These are phyloP conservation scores for Penicillium ochrochloron DNA, from an alignment of 495 filamentous ascomycete genomes.

Conservation along the genomic window DNA sequence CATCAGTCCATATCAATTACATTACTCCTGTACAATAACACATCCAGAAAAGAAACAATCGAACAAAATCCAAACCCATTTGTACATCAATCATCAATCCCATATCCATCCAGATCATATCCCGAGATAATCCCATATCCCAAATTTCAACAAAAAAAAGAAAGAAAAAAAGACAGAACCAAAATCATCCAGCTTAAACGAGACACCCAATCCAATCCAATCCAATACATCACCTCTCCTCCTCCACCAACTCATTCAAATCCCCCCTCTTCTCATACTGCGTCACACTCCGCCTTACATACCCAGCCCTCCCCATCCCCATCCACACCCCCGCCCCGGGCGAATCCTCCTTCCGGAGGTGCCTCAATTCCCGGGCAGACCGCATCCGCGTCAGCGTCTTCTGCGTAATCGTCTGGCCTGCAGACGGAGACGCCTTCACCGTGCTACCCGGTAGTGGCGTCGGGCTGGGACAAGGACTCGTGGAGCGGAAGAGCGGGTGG, in stretches of 20 bases:
- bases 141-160: neutral
- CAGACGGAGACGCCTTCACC: slow-evolving; percentile 71
- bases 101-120: neutral
- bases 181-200: neutral
- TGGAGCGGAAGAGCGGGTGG: slow-evolving; percentile 82
- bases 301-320: slow-evolving; percentile 26
- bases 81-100: slow-evolving; percentile 14
- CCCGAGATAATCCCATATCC: neutral
- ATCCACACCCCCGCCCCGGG: slow-evolving; percentile 24
- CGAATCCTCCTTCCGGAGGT: slow-evolving; percentile 13
- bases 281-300: slow-evolving; percentile 32
- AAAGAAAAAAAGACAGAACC: neutral
- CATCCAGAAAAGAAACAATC: neutral
- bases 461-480: slow-evolving; percentile 72
- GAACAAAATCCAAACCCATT: slow-evolving; percentile 6
- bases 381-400: slow-evolving; percentile 66
- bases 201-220: neutral
- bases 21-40: neutral
- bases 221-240: slow-evolving; percentile 18
- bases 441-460: slow-evolving; percentile 68
- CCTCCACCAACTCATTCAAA: slow-evolving; percentile 38
- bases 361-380: slow-evolving; percentile 62
- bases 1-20: neutral
- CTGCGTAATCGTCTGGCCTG: slow-evolving; percentile 67
- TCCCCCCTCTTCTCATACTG: slow-evolving; percentile 39